These are phyloP conservation scores for Otatea glauca DNA, from an alignment of 176 grass and related monocot species.

Conservation along the genomic window DNA sequence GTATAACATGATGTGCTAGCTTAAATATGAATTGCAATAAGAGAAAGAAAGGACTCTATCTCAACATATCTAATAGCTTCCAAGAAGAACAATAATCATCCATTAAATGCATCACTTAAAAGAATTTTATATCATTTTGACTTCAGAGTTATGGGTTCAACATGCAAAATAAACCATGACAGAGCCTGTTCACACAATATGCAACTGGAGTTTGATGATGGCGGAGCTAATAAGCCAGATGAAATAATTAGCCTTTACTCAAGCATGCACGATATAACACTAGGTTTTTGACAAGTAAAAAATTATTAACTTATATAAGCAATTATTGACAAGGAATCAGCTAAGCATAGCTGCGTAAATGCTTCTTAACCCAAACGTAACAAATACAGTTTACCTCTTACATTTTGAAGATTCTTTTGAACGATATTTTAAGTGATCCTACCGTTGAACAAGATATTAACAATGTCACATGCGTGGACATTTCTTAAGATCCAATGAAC, in stretches of 20 bases:
- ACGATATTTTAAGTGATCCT: neutral
- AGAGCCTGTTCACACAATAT: conserved; percentile 7
- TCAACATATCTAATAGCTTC: conserved; percentile 24
- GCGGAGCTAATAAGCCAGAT: conserved; percentile 5
- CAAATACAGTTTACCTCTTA: neutral
- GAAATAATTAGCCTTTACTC: conserved; percentile 7
- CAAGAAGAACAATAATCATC: conserved; percentile 17
- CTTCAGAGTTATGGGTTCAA: neutral
- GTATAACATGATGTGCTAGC: conserved; percentile 22
- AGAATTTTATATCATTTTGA: neutral
- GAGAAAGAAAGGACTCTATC: conserved; percentile 21
- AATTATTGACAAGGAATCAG: neutral
- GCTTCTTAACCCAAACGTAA: neutral
- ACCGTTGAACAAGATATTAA: neutral
- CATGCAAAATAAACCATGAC: neutral
- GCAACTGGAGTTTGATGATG: conserved; percentile 11
- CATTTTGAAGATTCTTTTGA: neutral
- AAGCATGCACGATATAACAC: neutral
- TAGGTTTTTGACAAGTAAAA: conserved; percentile 14
- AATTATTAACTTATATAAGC: neutral
- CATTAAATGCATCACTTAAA: neutral
- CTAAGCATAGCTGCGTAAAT: conserved; percentile 1
- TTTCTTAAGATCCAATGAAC: conserved; percentile 19
- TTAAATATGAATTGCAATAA: conserved; percentile 23
- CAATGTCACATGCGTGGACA: neutral